Conservation (phyloP, 441 rosid species). For the Lagerstroemia fauriei region DNA sequence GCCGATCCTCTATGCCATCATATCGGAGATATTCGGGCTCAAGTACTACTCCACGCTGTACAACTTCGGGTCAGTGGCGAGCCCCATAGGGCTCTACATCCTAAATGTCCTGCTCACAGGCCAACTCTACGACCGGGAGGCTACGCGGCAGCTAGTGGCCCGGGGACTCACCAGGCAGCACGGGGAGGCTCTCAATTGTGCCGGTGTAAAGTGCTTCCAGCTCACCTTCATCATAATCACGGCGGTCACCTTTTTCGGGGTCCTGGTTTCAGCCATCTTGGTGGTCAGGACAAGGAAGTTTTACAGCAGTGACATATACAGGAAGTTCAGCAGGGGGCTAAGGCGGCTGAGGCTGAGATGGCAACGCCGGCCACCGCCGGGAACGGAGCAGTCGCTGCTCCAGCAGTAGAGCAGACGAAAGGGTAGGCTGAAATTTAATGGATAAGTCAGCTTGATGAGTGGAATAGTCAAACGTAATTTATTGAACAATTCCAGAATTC, state of each 20-base stretch:
- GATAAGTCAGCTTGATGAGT: too few species aligned
- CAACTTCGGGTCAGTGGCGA: slow-evolving; percentile 28
- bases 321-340: slow-evolving; percentile 60
- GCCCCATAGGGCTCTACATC: slow-evolving; percentile 26
- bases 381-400: neutral
- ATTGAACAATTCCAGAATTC: too few species aligned
- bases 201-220: slow-evolving; percentile 59
- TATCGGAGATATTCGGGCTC: slow-evolving; percentile 28
- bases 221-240: slow-evolving; percentile 66
- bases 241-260: slow-evolving; percentile 66
- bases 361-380: neutral
- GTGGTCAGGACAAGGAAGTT: slow-evolving; percentile 68
- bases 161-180: slow-evolving; percentile 25
- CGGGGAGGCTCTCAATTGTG: slow-evolving; percentile 51
- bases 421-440: neutral
- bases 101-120: slow-evolving; percentile 56
- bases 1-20: slow-evolving; percentile 29
- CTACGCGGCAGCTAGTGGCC: slow-evolving; percentile 48
- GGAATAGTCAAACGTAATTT: too few species aligned
- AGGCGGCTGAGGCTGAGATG: slow-evolving; percentile 52
- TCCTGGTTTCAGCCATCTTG: slow-evolving; percentile 55
- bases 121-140: slow-evolving; percentile 69
- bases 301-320: slow-evolving; percentile 74
- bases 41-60: slow-evolving; percentile 30
- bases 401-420: neutral